Evolutionary conservation across 768 basidiomycete species (phyloP).

Genomic region (Tulasnella sp.): DNA sequence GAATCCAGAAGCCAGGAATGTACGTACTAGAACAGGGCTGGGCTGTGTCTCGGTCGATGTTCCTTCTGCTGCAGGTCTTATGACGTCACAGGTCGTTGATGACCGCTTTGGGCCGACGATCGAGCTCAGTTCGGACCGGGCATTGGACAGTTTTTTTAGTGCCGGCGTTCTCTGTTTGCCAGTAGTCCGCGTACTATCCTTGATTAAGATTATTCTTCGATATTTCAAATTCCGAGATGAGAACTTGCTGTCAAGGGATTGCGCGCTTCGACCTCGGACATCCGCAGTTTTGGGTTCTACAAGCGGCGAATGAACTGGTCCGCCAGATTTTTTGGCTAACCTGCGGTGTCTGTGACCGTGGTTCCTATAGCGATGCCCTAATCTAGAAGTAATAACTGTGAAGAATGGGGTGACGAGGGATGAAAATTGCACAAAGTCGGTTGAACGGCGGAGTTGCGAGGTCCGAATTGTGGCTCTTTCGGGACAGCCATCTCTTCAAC

Average conservation of each 20-base stretch:
- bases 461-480: neutral
- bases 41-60: slow-evolving; percentile 8
- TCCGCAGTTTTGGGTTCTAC: neutral
- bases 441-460: neutral
- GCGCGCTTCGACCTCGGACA: neutral
- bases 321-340: neutral
- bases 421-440: neutral
- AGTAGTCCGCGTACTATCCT: neutral
- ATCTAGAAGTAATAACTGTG: neutral
- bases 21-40: slow-evolving; percentile 14
- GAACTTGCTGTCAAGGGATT: neutral
- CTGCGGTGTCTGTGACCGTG: neutral
- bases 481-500: neutral
- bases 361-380: neutral
- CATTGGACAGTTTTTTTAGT: slow-evolving; percentile 1
- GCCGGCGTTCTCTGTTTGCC: neutral
- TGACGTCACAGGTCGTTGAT: neutral
- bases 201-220: neutral
- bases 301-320: neutral
- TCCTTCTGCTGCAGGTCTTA: neutral
- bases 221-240: slow-evolving; percentile 10
- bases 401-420: neutral
- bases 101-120: neutral
- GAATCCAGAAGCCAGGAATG: neutral
- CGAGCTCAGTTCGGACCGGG: slow-evolving; percentile 9